These are phyloP conservation scores for Globisporangium recalcitrans DNA, from an alignment of 352 stramenopile genomes.

Conservation along the genomic window DNA sequence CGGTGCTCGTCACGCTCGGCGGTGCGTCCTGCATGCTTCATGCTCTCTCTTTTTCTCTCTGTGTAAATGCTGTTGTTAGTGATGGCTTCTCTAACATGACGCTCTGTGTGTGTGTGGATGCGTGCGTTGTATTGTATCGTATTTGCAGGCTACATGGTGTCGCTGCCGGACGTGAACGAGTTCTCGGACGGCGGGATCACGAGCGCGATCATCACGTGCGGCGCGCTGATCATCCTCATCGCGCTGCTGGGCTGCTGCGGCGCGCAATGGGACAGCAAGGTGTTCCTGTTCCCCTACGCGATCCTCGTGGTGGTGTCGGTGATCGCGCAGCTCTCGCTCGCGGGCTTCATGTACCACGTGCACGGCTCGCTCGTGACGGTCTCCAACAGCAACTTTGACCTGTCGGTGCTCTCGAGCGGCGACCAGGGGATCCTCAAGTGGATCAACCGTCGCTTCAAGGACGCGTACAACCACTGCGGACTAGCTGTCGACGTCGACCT, in stretches of 20 bases:
- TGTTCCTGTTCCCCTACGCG: constrained; percentile 81
- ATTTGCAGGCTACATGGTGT: constrained; percentile 86
- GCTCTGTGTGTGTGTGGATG: constrained; percentile 6
- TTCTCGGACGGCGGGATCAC: constrained; percentile 78
- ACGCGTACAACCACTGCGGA: constrained; percentile 67
- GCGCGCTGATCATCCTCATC: constrained; percentile 72
- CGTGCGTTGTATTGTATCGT: background rate
- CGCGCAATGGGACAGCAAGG: constrained; percentile 82
- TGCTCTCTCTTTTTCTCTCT: background rate
- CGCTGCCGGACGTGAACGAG: constrained; percentile 68
- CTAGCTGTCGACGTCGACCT: constrained; percentile 62
- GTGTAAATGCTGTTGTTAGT: background rate
- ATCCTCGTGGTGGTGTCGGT: constrained; percentile 76
- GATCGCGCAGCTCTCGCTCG: constrained; percentile 68
- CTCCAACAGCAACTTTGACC: constrained; percentile 65
- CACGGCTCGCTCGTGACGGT: constrained; percentile 64
- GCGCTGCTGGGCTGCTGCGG: constrained; percentile 73
- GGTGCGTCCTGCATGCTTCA: constrained; percentile 25
- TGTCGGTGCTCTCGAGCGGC: constrained; percentile 40
- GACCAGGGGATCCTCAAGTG: constrained; percentile 66
- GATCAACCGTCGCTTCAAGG: constrained; percentile 77
- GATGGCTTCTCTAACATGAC: background rate
- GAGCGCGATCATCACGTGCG: constrained; percentile 76
- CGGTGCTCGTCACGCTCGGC: constrained; percentile 73
- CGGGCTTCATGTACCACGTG: constrained; percentile 77